Evolutionary conservation across 2,329 filamentous ascomycete genomes (phyloP).

Genomic region (Ceratocystis colombiana): DNA sequence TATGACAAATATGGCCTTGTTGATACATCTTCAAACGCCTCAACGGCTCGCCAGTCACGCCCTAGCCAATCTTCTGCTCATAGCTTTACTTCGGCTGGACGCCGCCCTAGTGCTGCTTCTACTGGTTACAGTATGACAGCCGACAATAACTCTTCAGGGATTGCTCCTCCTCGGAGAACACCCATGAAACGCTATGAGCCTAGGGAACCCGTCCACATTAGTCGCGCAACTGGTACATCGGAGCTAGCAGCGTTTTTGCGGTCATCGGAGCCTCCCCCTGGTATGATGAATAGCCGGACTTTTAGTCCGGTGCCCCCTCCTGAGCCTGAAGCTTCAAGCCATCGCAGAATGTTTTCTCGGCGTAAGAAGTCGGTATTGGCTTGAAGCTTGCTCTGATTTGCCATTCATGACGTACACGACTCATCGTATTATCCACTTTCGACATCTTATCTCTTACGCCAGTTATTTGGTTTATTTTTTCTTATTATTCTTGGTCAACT

Average conservation of each 20-base stretch:
- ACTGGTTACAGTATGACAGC: slow-evolving; percentile 26
- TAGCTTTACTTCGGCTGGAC: slow-evolving; percentile 13
- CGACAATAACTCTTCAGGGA: slow-evolving; percentile 29
- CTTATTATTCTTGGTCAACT: slow-evolving; percentile 14
- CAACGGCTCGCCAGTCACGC: slow-evolving; percentile 24
- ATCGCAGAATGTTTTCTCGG: slow-evolving; percentile 25
- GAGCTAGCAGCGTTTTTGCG: slow-evolving; percentile 65
- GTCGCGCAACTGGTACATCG: slow-evolving; percentile 46
- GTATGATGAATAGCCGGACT: slow-evolving; percentile 9
- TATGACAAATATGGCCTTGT: slow-evolving; percentile 37
- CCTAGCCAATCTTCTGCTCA: slow-evolving; percentile 17
- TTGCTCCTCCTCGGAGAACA: slow-evolving; percentile 31
- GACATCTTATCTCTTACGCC: slow-evolving; percentile 8
- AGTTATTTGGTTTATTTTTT: slow-evolving; percentile 12
- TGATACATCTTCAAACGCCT: slow-evolving; percentile 27
- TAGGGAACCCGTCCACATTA: slow-evolving; percentile 40
- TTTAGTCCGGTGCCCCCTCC: neutral
- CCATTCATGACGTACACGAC: slow-evolving; percentile 10
- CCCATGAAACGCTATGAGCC: slow-evolving; percentile 51
- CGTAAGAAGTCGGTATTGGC: slow-evolving; percentile 23
- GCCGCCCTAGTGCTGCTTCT: slow-evolving; percentile 10
- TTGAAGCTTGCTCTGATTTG: slow-evolving; percentile 3
- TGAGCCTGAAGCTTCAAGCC: slow-evolving; percentile 24
- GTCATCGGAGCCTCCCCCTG: slow-evolving; percentile 52
- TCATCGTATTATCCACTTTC: slow-evolving; percentile 17